A percentile compares a stretch with the other conserved stretches of the same genome.
These are phyloP conservation scores for Dictyostelium brefeldianum DNA, from an alignment of 78 protist genomes.

Conservation along the genomic window DNA sequence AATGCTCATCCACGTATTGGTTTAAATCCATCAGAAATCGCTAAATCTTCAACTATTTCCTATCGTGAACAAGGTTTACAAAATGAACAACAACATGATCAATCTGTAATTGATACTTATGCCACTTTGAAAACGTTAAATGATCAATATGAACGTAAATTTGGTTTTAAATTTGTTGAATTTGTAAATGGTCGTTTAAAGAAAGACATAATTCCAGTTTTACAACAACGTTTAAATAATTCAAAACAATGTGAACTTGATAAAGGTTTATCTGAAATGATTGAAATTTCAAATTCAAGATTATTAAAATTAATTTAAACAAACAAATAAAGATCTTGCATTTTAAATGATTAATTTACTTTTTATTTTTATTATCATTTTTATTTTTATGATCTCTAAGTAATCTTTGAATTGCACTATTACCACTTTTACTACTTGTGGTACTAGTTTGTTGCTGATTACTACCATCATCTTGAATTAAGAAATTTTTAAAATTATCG, in stretches of 20 bases:
- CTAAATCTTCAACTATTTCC: constrained; percentile 8
- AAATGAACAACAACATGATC: neutral
- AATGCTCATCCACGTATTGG: constrained; percentile 76
- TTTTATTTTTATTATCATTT: neutral
- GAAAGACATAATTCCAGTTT: constrained; percentile 21
- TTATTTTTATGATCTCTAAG: neutral
- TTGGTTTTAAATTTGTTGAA: constrained; percentile 53
- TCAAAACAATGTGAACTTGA: neutral
- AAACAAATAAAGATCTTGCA: neutral
- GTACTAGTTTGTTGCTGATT: neutral
- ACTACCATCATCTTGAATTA: neutral
- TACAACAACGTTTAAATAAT: constrained; percentile 24
- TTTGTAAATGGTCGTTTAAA: constrained; percentile 74
- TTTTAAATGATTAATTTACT: neutral
- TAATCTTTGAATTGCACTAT: neutral
- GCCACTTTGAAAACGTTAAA: neutral
- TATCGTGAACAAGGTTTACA: constrained; percentile 37
- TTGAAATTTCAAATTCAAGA: constrained; percentile 35
- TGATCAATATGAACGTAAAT: constrained; percentile 31
- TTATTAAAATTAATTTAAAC: constrained; percentile 29
- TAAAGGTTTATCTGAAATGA: constrained; percentile 30
- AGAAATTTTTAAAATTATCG: neutral
- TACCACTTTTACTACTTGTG: neutral
- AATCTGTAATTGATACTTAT: neutral
- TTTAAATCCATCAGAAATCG: neutral